Evolutionary conservation across 768 basidiomycete species (phyloP).

Genomic region (Erythrobasidium yunnanense): DNA sequence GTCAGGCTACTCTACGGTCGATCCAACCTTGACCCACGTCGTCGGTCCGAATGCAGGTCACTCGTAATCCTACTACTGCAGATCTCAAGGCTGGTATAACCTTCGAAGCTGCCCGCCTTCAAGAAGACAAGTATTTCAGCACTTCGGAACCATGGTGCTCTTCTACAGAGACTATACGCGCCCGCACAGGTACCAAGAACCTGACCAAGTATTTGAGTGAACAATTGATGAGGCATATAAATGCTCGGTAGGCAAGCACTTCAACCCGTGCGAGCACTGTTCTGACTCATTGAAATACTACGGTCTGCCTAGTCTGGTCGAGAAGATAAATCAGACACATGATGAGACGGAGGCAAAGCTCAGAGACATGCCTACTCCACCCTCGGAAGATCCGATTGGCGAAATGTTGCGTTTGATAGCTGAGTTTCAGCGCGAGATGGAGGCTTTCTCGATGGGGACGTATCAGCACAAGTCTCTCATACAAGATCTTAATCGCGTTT

Average conservation of each 20-base stretch:
- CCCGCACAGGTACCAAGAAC: slow-evolving; percentile 51
- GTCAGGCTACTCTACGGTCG: too few relatives aligned
- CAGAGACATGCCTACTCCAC: slow-evolving; percentile 12
- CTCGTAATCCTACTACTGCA: slow-evolving; percentile 51
- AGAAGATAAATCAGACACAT: neutral
- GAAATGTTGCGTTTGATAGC: slow-evolving; percentile 27
- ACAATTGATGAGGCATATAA: slow-evolving; percentile 50
- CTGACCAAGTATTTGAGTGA: slow-evolving; percentile 50
- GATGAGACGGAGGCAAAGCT: neutral
- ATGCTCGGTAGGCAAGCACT: slow-evolving; percentile 47
- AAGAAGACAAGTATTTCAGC: slow-evolving; percentile 48
- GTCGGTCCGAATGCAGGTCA: too few relatives aligned
- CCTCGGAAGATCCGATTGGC: slow-evolving; percentile 28
- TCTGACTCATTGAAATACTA: too few relatives aligned
- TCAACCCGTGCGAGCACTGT: too few relatives aligned
- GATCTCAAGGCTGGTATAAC: slow-evolving; percentile 47
- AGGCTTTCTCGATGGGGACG: neutral
- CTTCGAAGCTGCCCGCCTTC: slow-evolving; percentile 41
- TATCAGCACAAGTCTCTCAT: slow-evolving; percentile 18
- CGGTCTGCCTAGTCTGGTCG: slow-evolving; percentile 24
- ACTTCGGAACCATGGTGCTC: slow-evolving; percentile 51
- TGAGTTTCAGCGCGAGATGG: slow-evolving; percentile 10
- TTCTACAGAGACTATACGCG: neutral
- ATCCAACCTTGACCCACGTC: too few relatives aligned
- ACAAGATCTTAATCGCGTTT: slow-evolving; percentile 20